These are phyloP conservation scores for Chaetomium fimeti DNA, from an alignment of 495 filamentous ascomycete genomes.

Conservation along the genomic window DNA sequence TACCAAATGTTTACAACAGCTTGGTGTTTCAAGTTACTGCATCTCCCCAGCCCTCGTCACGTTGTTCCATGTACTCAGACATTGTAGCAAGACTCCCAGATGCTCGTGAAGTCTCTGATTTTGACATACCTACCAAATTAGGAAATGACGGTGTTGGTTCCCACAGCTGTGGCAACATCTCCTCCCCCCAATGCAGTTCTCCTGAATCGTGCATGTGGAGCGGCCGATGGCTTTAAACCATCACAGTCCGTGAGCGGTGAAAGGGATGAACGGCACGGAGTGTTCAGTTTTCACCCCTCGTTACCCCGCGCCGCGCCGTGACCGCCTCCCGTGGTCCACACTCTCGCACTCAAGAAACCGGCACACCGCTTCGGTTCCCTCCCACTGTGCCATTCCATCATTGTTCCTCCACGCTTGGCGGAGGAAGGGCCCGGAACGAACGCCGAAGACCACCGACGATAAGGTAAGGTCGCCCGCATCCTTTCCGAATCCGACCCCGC, in stretches of 20 bases:
- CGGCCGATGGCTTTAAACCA: constrained; percentile 1
- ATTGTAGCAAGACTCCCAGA: no score
- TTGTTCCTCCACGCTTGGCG: neutral
- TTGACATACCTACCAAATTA: neutral
- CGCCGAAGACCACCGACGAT: neutral
- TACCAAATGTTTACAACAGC: neutral
- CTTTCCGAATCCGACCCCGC: constrained; percentile 2
- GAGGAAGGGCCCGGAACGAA: neutral
- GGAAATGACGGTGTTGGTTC: neutral
- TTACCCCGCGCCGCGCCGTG: neutral
- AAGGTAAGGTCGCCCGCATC: neutral
- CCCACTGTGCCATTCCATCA: neutral
- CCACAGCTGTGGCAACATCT: neutral
- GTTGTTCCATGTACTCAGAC: neutral
- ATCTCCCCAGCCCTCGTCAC: neutral
- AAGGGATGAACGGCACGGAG: neutral
- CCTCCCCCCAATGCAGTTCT: neutral
- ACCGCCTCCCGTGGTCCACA: neutral
- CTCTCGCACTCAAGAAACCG: neutral
- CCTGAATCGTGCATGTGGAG: constrained; percentile 2
- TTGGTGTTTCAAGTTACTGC: constrained; percentile 7
- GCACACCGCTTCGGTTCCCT: no score
- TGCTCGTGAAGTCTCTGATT: neutral
- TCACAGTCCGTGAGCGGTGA: neutral
- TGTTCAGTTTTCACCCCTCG: neutral